Conservation (phyloP, 1,284 basidiomycete species). For the Rhodotorula mucilaginosa region DNA sequence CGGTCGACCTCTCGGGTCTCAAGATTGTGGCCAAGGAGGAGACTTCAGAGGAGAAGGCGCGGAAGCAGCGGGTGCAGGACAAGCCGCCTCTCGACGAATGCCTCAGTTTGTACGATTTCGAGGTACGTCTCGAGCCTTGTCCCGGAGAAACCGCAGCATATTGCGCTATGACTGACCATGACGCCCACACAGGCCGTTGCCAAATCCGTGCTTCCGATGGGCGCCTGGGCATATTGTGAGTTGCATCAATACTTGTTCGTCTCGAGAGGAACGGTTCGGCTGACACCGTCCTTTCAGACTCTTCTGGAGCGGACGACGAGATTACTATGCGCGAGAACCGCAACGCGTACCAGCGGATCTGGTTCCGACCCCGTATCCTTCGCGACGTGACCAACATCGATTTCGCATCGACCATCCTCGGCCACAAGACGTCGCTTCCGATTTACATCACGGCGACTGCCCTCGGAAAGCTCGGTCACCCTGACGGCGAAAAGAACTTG, state of each 20-base stretch:
- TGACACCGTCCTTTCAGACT: conserved; percentile 22
- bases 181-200: conserved; percentile 61
- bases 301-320: conserved; percentile 54
- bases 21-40: conserved; percentile 54
- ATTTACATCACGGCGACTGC: conserved; percentile 61
- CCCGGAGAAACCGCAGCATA: not conserved
- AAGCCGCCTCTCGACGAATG: conserved; percentile 72
- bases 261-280: no score
- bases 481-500: conserved; percentile 57
- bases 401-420: conserved; percentile 75
- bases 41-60: conserved; percentile 62
- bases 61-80: conserved; percentile 51
- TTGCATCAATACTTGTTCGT: no score
- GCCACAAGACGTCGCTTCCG: conserved; percentile 44
- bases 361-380: conserved; percentile 87
- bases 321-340: conserved; percentile 72
- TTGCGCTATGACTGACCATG: not conserved
- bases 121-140: conserved; percentile 55
- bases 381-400: conserved; percentile 79
- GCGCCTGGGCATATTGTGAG: conserved; percentile 86
- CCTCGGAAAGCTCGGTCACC: conserved; percentile 73
- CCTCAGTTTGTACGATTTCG: conserved; percentile 86
- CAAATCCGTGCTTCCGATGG: conserved; percentile 66
- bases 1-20: conserved; percentile 64
- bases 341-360: conserved; percentile 75